phyloP scores from a whole-genome alignment of 164 flowering plant genomes.

The Berberis thunbergii region DNA sequence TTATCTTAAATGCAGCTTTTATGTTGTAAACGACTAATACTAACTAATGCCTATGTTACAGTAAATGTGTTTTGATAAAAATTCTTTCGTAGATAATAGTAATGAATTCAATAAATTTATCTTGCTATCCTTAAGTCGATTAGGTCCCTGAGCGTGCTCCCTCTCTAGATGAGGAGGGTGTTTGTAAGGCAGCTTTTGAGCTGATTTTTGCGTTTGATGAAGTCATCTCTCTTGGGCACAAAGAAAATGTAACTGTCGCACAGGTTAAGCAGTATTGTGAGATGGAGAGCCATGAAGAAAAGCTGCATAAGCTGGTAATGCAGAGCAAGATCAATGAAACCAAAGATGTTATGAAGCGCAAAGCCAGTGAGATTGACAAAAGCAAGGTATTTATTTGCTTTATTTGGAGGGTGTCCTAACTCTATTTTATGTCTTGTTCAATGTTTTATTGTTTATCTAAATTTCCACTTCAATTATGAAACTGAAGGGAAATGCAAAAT shows the following conservation, averaged over 20 bases:
- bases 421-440: too few species aligned
- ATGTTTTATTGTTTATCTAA: too few species aligned
- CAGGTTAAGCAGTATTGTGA: slow-evolving; percentile 97
- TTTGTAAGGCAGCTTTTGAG: slow-evolving; percentile 83
- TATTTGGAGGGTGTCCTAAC: too few species aligned
- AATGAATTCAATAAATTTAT: too few species aligned
- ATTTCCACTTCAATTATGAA: too few species aligned
- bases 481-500: too few species aligned
- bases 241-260: slow-evolving; percentile 84
- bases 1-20: too few species aligned
- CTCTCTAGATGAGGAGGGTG: slow-evolving; percentile 90
- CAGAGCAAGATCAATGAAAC: slow-evolving; percentile 95
- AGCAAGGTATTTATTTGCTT: slow-evolving; percentile 56
- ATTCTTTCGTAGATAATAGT: too few species aligned
- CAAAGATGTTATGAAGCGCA: slow-evolving; percentile 93
- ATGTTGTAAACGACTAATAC: too few species aligned
- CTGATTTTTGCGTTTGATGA: slow-evolving; percentile 96
- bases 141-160: slow-evolving; percentile 83
- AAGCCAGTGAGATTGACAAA: slow-evolving; percentile 95
- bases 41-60: too few species aligned
- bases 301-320: slow-evolving; percentile 74
- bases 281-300: slow-evolving; percentile 99
- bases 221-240: slow-evolving; percentile 95
- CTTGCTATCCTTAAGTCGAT: slow-evolving; percentile 26
- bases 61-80: too few species aligned